Evolutionary conservation across 1,139 yeast species (phyloP).

Genomic region (Pichia sp.): DNA sequence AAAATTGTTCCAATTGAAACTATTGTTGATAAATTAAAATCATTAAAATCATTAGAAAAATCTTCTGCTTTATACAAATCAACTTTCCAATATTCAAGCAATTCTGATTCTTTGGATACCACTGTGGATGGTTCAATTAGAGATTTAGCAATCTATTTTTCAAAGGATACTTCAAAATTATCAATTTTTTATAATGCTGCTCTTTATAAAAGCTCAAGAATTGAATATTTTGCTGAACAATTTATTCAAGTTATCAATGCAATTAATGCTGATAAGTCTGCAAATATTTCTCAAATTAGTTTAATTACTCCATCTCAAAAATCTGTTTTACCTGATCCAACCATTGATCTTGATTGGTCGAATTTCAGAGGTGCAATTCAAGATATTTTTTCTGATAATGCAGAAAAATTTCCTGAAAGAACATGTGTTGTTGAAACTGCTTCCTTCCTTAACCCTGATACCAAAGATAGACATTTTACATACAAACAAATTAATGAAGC

Average conservation of each 20-base stretch:
- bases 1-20: conserved; percentile 49
- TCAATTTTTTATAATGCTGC: conserved; percentile 66
- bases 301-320: conserved; percentile 62
- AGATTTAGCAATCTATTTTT: conserved; percentile 53
- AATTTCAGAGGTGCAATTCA: conserved; percentile 93
- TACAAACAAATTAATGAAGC: conserved; percentile 86
- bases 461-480: conserved; percentile 65
- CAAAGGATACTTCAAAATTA: conserved; percentile 28
- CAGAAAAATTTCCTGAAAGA: conserved; percentile 74
- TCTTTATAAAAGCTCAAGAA: conserved; percentile 65
- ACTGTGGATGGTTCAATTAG: conserved; percentile 48
- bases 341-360: conserved; percentile 79
- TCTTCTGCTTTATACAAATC: conserved; percentile 61
- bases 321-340: conserved; percentile 75
- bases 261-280: conserved; percentile 33
- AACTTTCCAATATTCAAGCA: conserved; percentile 48
- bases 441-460: conserved; percentile 48
- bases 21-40: conserved; percentile 47
- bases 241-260: conserved; percentile 45
- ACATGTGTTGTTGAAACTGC: conserved; percentile 91
- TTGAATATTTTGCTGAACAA: conserved; percentile 68
- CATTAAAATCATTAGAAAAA: conserved; percentile 43
- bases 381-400: conserved; percentile 84
- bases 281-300: conserved; percentile 53
- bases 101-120: conserved; percentile 41